These are phyloP conservation scores for Microbotryum saponariae DNA, from an alignment of 1,284 basidiomycete genomes.

Conservation along the genomic window DNA sequence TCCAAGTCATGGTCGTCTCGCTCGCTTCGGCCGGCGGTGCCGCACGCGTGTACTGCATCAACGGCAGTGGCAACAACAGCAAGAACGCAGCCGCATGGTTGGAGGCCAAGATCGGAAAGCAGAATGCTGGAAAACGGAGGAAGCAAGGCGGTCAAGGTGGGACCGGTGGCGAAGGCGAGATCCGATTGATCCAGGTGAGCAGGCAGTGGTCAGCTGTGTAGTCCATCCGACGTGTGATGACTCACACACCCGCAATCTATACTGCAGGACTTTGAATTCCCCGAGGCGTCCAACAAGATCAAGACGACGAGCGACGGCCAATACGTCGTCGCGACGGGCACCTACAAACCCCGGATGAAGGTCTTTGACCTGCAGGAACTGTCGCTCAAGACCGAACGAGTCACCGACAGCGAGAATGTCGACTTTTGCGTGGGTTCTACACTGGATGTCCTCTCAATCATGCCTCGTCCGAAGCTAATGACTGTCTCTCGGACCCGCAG, in stretches of 20 bases:
- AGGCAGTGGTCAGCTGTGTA: neutral
- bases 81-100: constrained; percentile 37
- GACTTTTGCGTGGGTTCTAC: constrained; percentile 70
- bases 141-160: constrained; percentile 32
- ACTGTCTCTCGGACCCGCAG: constrained; percentile 46
- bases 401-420: constrained; percentile 93
- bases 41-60: constrained; percentile 35
- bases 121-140: constrained; percentile 30
- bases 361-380: constrained; percentile 94
- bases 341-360: constrained; percentile 95
- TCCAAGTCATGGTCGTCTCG: constrained; percentile 31
- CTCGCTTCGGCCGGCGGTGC: constrained; percentile 33
- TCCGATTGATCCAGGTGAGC: constrained; percentile 36
- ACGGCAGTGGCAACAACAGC: constrained; percentile 27
- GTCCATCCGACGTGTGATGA: neutral
- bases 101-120: constrained; percentile 26
- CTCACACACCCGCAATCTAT: neutral
- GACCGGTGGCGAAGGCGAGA: constrained; percentile 33
- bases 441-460: neutral
- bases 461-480: constrained; percentile 2
- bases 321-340: constrained; percentile 87
- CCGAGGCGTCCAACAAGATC: constrained; percentile 87
- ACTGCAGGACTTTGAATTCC: constrained; percentile 85
- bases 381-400: constrained; percentile 89
- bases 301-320: constrained; percentile 86